These are phyloP conservation scores for Agrocybe pediades DNA, from an alignment of 768 basidiomycete genomes.

Conservation along the genomic window DNA sequence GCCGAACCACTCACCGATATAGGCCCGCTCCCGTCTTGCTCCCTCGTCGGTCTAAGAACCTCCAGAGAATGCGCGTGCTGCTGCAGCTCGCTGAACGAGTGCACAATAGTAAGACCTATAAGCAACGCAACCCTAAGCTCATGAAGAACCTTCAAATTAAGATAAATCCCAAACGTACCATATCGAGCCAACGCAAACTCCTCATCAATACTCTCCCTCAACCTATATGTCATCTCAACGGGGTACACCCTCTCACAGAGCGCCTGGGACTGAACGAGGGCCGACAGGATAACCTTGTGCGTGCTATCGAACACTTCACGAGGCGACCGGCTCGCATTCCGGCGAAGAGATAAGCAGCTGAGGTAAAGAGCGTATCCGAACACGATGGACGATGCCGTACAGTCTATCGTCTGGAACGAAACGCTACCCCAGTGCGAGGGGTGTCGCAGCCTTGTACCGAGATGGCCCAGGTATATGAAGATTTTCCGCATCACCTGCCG, in stretches of 20 bases:
- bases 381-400: slow-evolving; percentile 25
- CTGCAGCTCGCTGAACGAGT: slow-evolving; percentile 21
- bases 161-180: no score
- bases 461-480: slow-evolving; percentile 22
- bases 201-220: slow-evolving; percentile 21
- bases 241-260: slow-evolving; percentile 29
- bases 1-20: slow-evolving; percentile 16
- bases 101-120: slow-evolving; percentile 23
- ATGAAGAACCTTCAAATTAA: no score
- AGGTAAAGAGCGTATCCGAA: slow-evolving; percentile 33
- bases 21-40: slow-evolving; percentile 21
- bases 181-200: slow-evolving; percentile 20
- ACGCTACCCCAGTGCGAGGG: slow-evolving; percentile 20
- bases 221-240: slow-evolving; percentile 21
- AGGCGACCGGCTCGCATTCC: slow-evolving; percentile 20
- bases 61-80: slow-evolving; percentile 17
- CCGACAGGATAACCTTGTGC: slow-evolving; percentile 27
- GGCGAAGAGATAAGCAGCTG: slow-evolving; percentile 27
- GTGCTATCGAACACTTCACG: slow-evolving; percentile 24
- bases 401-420: slow-evolving; percentile 23
- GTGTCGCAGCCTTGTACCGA: slow-evolving; percentile 25
- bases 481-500: slow-evolving; percentile 18
- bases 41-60: slow-evolving; percentile 13
- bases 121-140: background rate
- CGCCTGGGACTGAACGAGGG: slow-evolving; percentile 22